Evolutionary conservation across 352 stramenopile genomes (phyloP).

Genomic region (Aphanomyces astaci): DNA sequence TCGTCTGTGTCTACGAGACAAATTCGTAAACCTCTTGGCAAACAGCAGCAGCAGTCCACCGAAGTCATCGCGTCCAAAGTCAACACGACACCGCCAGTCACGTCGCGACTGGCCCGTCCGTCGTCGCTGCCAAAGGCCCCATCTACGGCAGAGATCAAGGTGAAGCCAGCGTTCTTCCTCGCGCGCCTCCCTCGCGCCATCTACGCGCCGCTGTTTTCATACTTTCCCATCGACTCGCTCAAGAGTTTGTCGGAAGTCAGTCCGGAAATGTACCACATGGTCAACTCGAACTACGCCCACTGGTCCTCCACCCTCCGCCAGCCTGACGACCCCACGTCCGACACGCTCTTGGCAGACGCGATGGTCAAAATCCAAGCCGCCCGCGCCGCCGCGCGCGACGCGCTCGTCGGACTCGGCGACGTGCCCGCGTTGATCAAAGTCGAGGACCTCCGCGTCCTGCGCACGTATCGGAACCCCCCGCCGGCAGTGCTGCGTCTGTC

Average conservation of each 20-base stretch:
- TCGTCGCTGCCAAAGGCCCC: neutral
- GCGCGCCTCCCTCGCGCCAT: slow-evolving; percentile 7
- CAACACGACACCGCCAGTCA: neutral
- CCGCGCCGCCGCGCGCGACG: neutral
- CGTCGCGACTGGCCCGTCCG: neutral
- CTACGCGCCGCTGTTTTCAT: slow-evolving; percentile 4
- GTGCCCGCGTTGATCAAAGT: neutral
- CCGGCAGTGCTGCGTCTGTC: slow-evolving; percentile 12
- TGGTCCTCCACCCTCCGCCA: neutral
- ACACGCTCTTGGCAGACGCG: neutral
- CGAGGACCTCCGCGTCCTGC: slow-evolving; percentile 17
- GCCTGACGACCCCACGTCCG: neutral
- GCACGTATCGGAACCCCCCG: slow-evolving; percentile 17
- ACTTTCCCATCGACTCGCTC: slow-evolving; percentile 10
- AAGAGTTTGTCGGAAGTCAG: slow-evolving; percentile 15
- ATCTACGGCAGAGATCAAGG: neutral
- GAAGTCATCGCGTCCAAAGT: slow-evolving; percentile 4
- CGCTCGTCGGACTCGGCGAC: neutral
- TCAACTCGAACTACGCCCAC: slow-evolving; percentile 6
- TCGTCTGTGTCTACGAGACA: neutral
- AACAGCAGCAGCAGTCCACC: neutral
- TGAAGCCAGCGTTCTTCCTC: slow-evolving; percentile 5
- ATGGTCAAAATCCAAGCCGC: slow-evolving; percentile 1
- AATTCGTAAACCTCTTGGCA: neutral
- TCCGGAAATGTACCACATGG: slow-evolving; percentile 8